phyloP scores from a whole-genome alignment of 352 stramenopile species.

The Stephanocyclus meneghinianus region DNA sequence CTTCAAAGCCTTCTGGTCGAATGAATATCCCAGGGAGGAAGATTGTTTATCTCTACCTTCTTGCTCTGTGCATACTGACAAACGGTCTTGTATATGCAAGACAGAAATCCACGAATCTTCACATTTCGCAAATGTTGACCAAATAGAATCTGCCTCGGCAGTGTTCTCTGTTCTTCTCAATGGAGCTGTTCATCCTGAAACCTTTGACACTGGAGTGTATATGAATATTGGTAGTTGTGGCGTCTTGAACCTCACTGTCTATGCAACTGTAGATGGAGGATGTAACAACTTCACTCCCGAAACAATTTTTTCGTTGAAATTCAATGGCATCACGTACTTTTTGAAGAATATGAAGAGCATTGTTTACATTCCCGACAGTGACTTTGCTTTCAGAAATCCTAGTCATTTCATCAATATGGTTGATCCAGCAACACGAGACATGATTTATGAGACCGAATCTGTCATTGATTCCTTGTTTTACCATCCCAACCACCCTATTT shows the following conservation, averaged over 20 bases:
- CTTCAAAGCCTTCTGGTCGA: constrained; percentile 29
- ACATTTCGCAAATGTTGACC: constrained; percentile 12
- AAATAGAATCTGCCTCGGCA: constrained; percentile 11
- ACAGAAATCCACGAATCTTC: constrained; percentile 16
- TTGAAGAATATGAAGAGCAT: constrained; percentile 59
- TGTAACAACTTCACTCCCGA: constrained; percentile 22
- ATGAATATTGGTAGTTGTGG: constrained; percentile 10
- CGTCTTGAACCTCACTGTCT: constrained; percentile 15
- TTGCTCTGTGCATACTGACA: constrained; percentile 29
- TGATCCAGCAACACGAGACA: constrained; percentile 53
- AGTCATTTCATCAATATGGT: constrained; percentile 56
- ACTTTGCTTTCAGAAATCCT: constrained; percentile 69
- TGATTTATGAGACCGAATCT: constrained; percentile 78
- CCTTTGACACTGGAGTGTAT: constrained; percentile 26
- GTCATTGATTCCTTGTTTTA: constrained; percentile 71
- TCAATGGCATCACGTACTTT: constrained; percentile 28
- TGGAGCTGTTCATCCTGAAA: constrained; percentile 40
- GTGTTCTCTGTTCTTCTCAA: constrained; percentile 3
- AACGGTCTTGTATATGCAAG: constrained; percentile 44
- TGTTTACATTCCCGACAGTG: constrained; percentile 29
- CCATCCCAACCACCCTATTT: constrained; percentile 65
- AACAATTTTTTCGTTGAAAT: constrained; percentile 41
- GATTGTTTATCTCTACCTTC: constrained; percentile 26
- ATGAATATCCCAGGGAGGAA: constrained; percentile 22
- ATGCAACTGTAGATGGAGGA: constrained; percentile 6